A percentile compares a stretch with the other conserved stretches of the same genome.
phyloP scores from a whole-genome alignment of 148 eudicot species.

The Vaccinium myrtillus region DNA sequence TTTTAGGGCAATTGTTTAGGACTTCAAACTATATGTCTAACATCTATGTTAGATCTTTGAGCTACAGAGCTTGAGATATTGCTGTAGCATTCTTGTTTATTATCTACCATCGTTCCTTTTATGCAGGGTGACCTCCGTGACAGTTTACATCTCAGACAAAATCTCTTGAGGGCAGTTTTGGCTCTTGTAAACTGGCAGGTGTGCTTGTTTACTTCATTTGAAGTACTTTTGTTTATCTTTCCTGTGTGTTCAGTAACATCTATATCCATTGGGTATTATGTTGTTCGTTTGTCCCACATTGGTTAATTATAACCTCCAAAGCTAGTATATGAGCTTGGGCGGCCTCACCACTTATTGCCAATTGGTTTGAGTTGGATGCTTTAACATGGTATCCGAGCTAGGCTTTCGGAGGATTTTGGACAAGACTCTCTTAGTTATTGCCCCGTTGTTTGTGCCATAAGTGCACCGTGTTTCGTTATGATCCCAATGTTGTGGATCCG shows the following conservation, averaged over 20 bases:
- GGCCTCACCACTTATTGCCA: too few relatives aligned
- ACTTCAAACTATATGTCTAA: background rate
- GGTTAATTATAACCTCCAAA: too few relatives aligned
- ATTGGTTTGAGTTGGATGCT: too few relatives aligned
- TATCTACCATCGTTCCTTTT: slow-evolving; percentile 19
- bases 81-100: background rate
- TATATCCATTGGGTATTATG: background rate
- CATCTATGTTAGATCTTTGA: background rate
- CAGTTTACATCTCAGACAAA: slow-evolving; percentile 65
- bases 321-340: too few relatives aligned
- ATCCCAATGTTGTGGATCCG: too few relatives aligned
- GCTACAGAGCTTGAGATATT: background rate
- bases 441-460: too few relatives aligned
- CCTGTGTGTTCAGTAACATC: slow-evolving; percentile 1
- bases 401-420: too few relatives aligned
- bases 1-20: background rate
- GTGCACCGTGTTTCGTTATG: too few relatives aligned
- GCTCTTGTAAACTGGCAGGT: slow-evolving; percentile 63
- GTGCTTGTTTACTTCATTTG: slow-evolving; percentile 19
- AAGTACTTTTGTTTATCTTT: background rate
- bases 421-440: too few relatives aligned
- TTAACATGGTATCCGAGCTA: too few relatives aligned
- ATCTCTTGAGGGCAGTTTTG: slow-evolving; percentile 66
- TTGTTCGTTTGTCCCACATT: too few relatives aligned
- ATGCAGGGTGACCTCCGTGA: slow-evolving; percentile 79